Conservation (phyloP, 345 rosid genomes). For the Aethionema arabicum region DNA sequence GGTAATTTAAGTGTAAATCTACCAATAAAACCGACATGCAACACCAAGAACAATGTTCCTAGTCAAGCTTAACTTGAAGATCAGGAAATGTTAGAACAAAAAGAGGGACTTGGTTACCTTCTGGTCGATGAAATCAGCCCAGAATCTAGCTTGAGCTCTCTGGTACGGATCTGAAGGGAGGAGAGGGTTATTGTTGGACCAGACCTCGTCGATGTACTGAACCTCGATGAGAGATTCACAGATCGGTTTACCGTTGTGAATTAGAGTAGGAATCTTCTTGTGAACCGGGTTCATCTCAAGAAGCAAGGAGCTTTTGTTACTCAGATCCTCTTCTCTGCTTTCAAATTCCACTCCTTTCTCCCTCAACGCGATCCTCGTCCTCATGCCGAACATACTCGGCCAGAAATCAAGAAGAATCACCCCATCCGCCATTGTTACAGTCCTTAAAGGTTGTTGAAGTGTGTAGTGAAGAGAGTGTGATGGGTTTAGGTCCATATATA, state of each 20-base stretch:
- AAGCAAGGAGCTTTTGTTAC: conserved; percentile 22
- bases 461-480: too few relatives aligned
- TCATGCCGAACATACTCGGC: conserved; percentile 37
- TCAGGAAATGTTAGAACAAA: too few relatives aligned
- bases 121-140: conserved; percentile 35
- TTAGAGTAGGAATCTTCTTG: conserved; percentile 34
- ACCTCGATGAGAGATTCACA: conserved; percentile 15
- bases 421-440: conserved; percentile 22
- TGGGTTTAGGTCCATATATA: neutral
- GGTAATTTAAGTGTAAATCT: neutral
- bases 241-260: conserved; percentile 24
- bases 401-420: conserved; percentile 35
- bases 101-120: conserved; percentile 4
- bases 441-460: neutral
- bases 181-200: conserved; percentile 33
- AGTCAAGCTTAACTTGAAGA: neutral
- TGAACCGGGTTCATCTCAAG: conserved; percentile 33
- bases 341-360: conserved; percentile 27
- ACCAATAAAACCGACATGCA: neutral
- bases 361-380: conserved; percentile 29
- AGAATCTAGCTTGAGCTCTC: conserved; percentile 31
- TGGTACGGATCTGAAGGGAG: conserved; percentile 36
- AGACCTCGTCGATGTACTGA: conserved; percentile 33
- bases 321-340: conserved; percentile 26
- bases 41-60: neutral